Base-by-base conservation (phyloP, 306 rosid species). In the cucumber (Cucumis sativus) region DNA sequence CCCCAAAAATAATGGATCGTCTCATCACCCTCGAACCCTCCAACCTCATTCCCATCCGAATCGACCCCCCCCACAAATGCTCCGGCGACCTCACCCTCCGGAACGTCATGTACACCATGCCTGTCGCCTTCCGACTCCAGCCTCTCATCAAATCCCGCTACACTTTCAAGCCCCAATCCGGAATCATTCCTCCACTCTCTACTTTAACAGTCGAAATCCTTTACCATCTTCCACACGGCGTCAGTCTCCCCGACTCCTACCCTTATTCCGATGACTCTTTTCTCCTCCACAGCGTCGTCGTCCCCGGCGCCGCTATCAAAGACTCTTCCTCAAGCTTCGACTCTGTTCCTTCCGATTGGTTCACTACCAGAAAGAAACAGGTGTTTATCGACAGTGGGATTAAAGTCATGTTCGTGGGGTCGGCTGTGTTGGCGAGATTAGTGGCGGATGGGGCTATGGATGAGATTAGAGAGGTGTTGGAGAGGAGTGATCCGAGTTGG, bases 51-150 rank as follows among this genome's bases (percentile, higher is more conserved):
- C 70, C 89, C 0, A 86, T 93, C 14, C 83, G 87, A 2, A 83
- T 93, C 16, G 98, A 93, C 69, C 75, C 81, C 0, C 86, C 88
- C 0, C 88, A 85, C 30, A 93, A 84, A 82, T 91, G 93, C 28
- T 75, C 70, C 8, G 97, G 97, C 49, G 74, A 45, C 9, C 80
- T 91, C 5, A 88, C 90, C 40, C 63, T 93, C 35, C 83, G 88
- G 63, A 93, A 93, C 49, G 98, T 93, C 39, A 93, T 93, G 98
- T 85, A 91, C 84, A 93, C 98, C 15, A 91, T 93, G 98, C 97
- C 98, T 0, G 96, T 93, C 43, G 98, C 98, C 63, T 93, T 91
- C 60, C 78, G 90, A 49, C 89, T 93, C 20, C 94, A 91, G 39
- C 89, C 97, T 0, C 60, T 86, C 10, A 79, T 88, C 75, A 91